Conservation (phyloP, 495 filamentous ascomycete genomes). For the Penicillium ucsense region DNA sequence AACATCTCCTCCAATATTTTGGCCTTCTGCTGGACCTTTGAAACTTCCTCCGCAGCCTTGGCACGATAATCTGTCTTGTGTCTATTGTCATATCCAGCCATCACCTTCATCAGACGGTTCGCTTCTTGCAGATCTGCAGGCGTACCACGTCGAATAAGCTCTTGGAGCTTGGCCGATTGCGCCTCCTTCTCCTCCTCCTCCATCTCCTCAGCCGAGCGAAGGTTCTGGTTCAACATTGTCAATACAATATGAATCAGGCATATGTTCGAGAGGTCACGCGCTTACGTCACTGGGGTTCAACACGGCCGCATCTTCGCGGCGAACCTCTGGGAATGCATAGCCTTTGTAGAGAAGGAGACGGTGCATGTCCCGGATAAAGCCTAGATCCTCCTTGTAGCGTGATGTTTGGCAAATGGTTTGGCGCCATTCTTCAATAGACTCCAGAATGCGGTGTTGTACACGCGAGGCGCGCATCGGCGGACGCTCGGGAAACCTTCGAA, state of each 20-base stretch:
- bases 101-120: slow-evolving; percentile 95
- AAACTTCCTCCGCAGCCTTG: slow-evolving; percentile 91
- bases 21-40: slow-evolving; percentile 87
- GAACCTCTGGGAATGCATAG: slow-evolving; percentile 86
- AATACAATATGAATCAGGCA: slow-evolving; percentile 9
- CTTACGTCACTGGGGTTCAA: slow-evolving; percentile 95
- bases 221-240: slow-evolving; percentile 48
- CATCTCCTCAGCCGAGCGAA: slow-evolving; percentile 97
- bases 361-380: slow-evolving; percentile 97
- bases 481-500: slow-evolving; percentile 88
- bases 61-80: slow-evolving; percentile 96
- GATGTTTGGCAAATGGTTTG: slow-evolving; percentile 96
- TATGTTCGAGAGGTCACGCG: slow-evolving; percentile 8
- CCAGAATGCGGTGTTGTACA: slow-evolving; percentile 85
- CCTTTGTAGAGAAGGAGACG: slow-evolving; percentile 91
- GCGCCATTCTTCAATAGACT: slow-evolving; percentile 97
- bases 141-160: slow-evolving; percentile 84
- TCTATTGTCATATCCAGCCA: slow-evolving; percentile 92
- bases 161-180: slow-evolving; percentile 93
- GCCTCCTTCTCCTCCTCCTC: slow-evolving; percentile 92
- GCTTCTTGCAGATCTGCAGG: slow-evolving; percentile 93
- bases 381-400: slow-evolving; percentile 91
- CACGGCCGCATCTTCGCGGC: slow-evolving; percentile 89
- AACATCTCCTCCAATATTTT: slow-evolving; percentile 87
- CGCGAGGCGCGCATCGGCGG: slow-evolving; percentile 77